phyloP scores from a whole-genome alignment of 352 stramenopile genomes.

The Phytophthora quininea region DNA sequence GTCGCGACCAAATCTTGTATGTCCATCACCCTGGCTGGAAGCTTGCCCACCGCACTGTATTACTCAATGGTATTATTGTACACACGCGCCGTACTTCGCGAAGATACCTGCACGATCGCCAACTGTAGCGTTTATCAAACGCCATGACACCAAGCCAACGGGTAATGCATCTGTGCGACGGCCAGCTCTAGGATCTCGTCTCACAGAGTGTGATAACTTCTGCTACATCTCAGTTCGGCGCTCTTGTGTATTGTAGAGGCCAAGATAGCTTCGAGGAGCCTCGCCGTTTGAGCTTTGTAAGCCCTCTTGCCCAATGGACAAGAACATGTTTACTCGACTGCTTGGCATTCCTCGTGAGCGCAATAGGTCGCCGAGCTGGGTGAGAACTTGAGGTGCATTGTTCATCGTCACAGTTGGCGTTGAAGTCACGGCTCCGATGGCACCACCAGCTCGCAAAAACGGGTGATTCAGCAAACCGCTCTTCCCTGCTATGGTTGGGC shows the following conservation, averaged over 20 bases:
- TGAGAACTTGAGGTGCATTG: constrained; percentile 49
- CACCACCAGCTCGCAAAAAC: constrained; percentile 62
- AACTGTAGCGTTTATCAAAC: background rate
- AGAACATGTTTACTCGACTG: constrained; percentile 53
- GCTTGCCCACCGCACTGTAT: constrained; percentile 13
- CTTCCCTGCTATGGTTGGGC: constrained; percentile 84
- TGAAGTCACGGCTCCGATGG: constrained; percentile 23
- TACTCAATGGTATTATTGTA: constrained; percentile 22
- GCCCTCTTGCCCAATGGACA: constrained; percentile 53
- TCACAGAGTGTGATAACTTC: background rate
- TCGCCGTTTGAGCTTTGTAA: constrained; percentile 25
- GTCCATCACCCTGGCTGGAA: background rate
- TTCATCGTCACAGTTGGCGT: constrained; percentile 44
- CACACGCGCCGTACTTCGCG: constrained; percentile 3
- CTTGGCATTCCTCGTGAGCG: constrained; percentile 51
- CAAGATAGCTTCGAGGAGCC: constrained; percentile 20
- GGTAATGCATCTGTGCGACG: constrained; percentile 6
- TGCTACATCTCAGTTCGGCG: constrained; percentile 69
- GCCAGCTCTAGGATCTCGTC: constrained; percentile 1
- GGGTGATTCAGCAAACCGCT: constrained; percentile 83
- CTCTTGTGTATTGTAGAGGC: constrained; percentile 71
- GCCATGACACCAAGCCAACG: constrained; percentile 7
- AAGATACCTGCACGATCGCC: constrained; percentile 2
- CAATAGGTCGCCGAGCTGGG: constrained; percentile 56
- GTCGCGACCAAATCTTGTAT: too few relatives aligned